Base-by-base conservation (phyloP, 129 eudicot species). In the Dittrichia graveolens region DNA sequence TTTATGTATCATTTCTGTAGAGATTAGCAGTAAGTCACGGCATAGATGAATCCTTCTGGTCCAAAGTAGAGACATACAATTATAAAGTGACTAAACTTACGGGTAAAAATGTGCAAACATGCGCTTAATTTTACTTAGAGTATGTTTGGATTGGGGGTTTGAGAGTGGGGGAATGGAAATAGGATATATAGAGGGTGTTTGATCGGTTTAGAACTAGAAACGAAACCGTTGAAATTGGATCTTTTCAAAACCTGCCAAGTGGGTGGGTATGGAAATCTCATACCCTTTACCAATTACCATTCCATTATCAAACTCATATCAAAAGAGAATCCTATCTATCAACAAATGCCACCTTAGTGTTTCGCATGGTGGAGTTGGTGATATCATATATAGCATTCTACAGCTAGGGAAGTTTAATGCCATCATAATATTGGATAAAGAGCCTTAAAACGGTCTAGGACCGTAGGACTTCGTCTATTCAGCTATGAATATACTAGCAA, bases 361-460 rank as follows among this genome's bases (percentile, higher is more conserved):
- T 24, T 24, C 1, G 31, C 31, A 24, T 24, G 31, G 31, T 24
- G 31, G 31, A 24, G 31, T 24, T 24, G 31, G 31, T 24, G 31
- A 55, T 55, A 35, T 15, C 38, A 6, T 8, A 19, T 59, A 59
- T 35, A 12, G 4, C 44, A 19, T 18, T 11, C 44, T 65, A 43
- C 70, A 16, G 70, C 24, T 3, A 16, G 12, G 38, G 40, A 48
- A 48, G 45, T 67, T 48, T 10, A 34, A 49, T 45, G 16, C 14
- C 16, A 67, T 48, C 43, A 31, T 16, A 67, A 35, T 67, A 46
- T 67, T 49, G 11, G 35, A 16, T 10, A 65, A 18, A 54, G 55
- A 65, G 52, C 50, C 40, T 65, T 65, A 24, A 14, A 43, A 46
- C 43, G 70, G 70, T 65, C 11, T 18, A 19, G 70, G 54, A 35